Evolutionary conservation across 1,284 basidiomycete species (phyloP).

Genomic region (Kwoniella shivajii): DNA sequence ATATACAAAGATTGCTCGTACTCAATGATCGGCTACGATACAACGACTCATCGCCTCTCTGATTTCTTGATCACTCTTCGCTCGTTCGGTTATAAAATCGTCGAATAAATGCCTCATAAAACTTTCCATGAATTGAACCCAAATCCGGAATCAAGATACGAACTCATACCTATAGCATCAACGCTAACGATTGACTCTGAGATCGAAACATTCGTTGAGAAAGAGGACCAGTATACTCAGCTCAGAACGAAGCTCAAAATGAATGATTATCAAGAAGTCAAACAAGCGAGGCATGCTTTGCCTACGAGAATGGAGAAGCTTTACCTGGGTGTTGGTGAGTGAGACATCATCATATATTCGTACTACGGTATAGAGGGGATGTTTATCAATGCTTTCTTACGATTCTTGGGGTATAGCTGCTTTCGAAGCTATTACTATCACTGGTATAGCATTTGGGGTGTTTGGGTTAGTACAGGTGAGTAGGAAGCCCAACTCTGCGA

Average conservation of each 20-base stretch:
- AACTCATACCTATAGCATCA: neutral
- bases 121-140: neutral
- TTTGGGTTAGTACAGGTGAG: slow-evolving; percentile 36
- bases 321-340: slow-evolving; percentile 38
- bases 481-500: neutral
- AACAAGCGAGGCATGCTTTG: slow-evolving; percentile 21
- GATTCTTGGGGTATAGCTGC: slow-evolving; percentile 13
- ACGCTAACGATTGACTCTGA: neutral
- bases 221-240: neutral
- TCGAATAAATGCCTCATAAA: neutral
- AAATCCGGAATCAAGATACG: neutral
- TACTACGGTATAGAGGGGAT: neutral
- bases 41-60: no score
- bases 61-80: no score
- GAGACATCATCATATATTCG: neutral
- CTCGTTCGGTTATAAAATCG: no score
- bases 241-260: slow-evolving; percentile 4
- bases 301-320: slow-evolving; percentile 33
- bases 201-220: neutral
- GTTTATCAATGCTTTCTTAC: neutral
- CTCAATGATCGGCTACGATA: no score
- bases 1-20: no score
- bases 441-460: slow-evolving; percentile 28
- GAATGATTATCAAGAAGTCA: neutral
- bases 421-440: slow-evolving; percentile 31